These are phyloP conservation scores for Phytopythium helicoides DNA, from an alignment of 352 stramenopile genomes.

Conservation along the genomic window DNA sequence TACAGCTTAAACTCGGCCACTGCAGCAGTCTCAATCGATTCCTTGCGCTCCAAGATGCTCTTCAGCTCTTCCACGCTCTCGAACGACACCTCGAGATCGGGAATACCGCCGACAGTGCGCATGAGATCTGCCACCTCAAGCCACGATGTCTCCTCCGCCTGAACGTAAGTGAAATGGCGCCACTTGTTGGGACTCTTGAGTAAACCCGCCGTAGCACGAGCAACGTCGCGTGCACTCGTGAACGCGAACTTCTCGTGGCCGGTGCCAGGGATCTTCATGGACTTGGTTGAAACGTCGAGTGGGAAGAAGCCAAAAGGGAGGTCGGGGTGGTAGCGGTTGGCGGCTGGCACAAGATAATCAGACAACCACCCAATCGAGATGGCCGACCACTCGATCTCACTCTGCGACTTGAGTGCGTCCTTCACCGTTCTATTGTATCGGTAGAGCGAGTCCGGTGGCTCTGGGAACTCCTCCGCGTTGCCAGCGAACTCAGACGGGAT, in stretches of 20 bases:
- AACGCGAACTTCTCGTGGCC: constrained; percentile 14
- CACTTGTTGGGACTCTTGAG: constrained; percentile 13
- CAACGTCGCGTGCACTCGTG: constrained; percentile 12
- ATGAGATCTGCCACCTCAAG: constrained; percentile 9
- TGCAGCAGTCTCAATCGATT: not conserved
- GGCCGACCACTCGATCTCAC: constrained; percentile 20
- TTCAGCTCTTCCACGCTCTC: constrained; percentile 8
- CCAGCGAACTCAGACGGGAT: constrained; percentile 21
- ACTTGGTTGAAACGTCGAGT: constrained; percentile 12
- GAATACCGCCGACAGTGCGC: constrained; percentile 2
- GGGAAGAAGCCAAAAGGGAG: constrained; percentile 6
- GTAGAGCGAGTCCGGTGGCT: constrained; percentile 4
- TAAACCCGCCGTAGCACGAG: constrained; percentile 7
- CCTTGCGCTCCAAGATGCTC: constrained; percentile 4
- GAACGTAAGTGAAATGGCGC: constrained; percentile 15
- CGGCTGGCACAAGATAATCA: constrained; percentile 16
- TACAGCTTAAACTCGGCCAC: constrained; percentile 11
- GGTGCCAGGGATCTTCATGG: constrained; percentile 17
- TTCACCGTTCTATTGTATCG: not conserved
- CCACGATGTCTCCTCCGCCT: constrained; percentile 20
- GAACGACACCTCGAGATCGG: constrained; percentile 8
- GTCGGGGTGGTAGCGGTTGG: constrained; percentile 14
- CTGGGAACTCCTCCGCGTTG: constrained; percentile 14
- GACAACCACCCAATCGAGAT: constrained; percentile 15
- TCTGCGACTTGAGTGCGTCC: constrained; percentile 10